Evolutionary conservation across 2,329 filamentous ascomycete genomes (phyloP).

Genomic region (Alternaria ethzedia): DNA sequence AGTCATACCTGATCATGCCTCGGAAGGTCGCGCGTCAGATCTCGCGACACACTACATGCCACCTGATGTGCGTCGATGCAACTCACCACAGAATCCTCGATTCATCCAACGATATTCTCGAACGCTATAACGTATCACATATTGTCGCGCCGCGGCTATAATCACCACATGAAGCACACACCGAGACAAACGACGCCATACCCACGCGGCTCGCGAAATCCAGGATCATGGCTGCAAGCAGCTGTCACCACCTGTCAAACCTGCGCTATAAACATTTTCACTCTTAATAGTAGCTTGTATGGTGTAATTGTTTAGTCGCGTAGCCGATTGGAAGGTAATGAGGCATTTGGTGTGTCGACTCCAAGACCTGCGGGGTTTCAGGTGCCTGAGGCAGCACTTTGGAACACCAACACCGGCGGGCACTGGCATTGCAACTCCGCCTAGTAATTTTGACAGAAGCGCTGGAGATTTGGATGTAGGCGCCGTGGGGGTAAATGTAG

Average conservation of each 20-base stretch:
- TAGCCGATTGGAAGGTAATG: conserved; percentile 19
- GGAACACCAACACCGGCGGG: background rate
- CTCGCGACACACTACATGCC: background rate
- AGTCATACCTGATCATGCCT: background rate
- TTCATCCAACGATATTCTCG: background rate
- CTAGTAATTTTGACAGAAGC: conserved; percentile 11
- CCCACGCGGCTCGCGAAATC: conserved; percentile 4
- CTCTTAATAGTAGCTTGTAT: background rate
- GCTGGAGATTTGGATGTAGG: background rate
- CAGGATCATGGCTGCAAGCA: conserved; percentile 6
- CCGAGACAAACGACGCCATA: background rate
- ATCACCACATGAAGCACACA: background rate
- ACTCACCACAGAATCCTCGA: background rate
- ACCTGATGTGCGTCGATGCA: background rate
- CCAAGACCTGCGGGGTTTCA: conserved; percentile 28
- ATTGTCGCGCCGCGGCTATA: background rate
- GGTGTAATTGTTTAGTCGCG: conserved; percentile 8
- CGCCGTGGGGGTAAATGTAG: background rate
- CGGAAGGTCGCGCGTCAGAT: background rate
- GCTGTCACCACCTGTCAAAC: conserved; percentile 5
- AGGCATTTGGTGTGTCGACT: conserved; percentile 20
- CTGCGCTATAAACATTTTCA: conserved; percentile 6
- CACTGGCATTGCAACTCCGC: conserved; percentile 17
- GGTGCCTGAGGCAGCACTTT: conserved; percentile 20
- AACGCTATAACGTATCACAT: background rate